These are phyloP conservation scores for Spathaspora arborariae DNA, from an alignment of 805 yeast genomes.

Conservation along the genomic window DNA sequence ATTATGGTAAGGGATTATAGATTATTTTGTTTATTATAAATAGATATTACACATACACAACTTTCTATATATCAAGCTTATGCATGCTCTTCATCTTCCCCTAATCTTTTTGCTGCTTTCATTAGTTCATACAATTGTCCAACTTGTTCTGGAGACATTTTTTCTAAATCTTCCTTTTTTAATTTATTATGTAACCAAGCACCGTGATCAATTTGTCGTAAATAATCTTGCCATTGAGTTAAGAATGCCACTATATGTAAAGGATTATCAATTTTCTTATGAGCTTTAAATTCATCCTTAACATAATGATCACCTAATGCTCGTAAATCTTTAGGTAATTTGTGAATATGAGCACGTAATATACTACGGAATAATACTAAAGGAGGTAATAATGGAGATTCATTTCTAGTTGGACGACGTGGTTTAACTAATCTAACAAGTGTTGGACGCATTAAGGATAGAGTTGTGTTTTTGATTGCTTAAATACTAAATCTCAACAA, in stretches of 20 bases:
- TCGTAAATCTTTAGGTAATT: slow-evolving; percentile 66
- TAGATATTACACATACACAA: neutral
- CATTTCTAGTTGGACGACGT: slow-evolving; percentile 37
- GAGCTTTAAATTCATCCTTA: slow-evolving; percentile 83
- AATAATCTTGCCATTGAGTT: slow-evolving; percentile 90
- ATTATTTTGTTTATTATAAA: neutral
- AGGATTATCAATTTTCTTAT: slow-evolving; percentile 79
- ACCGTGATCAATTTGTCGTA: slow-evolving; percentile 50
- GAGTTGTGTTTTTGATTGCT: too few species aligned
- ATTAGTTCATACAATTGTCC: slow-evolving; percentile 75
- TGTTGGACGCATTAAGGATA: slow-evolving; percentile 33
- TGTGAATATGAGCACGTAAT: slow-evolving; percentile 66
- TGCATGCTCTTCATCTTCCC: slow-evolving; percentile 9
- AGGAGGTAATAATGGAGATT: slow-evolving; percentile 71
- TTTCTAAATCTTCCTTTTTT: slow-evolving; percentile 62
- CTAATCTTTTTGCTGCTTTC: slow-evolving; percentile 58
- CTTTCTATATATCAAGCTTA: neutral
- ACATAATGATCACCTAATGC: slow-evolving; percentile 88
- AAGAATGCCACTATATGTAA: slow-evolving; percentile 90
- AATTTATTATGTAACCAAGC: slow-evolving; percentile 44
- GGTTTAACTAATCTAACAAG: slow-evolving; percentile 32
- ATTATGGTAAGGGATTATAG: slow-evolving; percentile 84
- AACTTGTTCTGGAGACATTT: slow-evolving; percentile 88
- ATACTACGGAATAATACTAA: slow-evolving; percentile 73
- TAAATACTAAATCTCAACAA: too few species aligned